Percentiles rank a stretch among this genome's conserved stretches.
phyloP scores from a whole-genome alignment of 208 protist genomes.

The Leishmania tropica region DNA sequence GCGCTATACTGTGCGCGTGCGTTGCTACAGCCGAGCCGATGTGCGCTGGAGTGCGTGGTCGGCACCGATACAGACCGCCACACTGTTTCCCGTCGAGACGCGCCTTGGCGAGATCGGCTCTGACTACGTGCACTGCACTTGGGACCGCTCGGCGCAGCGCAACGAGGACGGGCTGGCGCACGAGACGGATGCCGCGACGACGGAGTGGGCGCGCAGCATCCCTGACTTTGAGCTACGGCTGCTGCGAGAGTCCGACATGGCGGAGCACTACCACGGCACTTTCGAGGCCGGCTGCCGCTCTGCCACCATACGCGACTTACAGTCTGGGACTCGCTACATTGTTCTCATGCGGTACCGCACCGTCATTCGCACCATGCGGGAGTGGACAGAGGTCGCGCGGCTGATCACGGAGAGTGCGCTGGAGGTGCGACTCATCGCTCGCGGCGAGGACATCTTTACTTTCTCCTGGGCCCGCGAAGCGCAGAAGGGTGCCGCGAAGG shows the following conservation, averaged over 20 bases:
- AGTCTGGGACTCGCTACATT: slow-evolving; percentile 78
- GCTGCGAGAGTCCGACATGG: slow-evolving; percentile 77
- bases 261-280: slow-evolving; percentile 30
- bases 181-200: slow-evolving; percentile 58
- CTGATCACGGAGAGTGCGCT: slow-evolving; percentile 80
- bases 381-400: slow-evolving; percentile 78
- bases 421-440: slow-evolving; percentile 47
- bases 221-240: slow-evolving; percentile 72
- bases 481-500: neutral
- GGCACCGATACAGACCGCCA: slow-evolving; percentile 43
- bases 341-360: slow-evolving; percentile 85
- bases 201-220: slow-evolving; percentile 53
- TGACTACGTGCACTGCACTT: slow-evolving; percentile 82
- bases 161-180: slow-evolving; percentile 35
- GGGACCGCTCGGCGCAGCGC: slow-evolving; percentile 61
- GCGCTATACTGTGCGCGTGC: slow-evolving; percentile 64
- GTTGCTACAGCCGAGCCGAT: slow-evolving; percentile 40
- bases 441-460: slow-evolving; percentile 85
- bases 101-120: slow-evolving; percentile 76
- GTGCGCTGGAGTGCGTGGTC: slow-evolving; percentile 81
- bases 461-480: slow-evolving; percentile 57
- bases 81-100: slow-evolving; percentile 57
- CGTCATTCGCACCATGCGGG: slow-evolving; percentile 73
- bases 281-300: slow-evolving; percentile 53
- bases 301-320: slow-evolving; percentile 69